Conservation (phyloP, 2,329 filamentous ascomycete genomes). For the Drechslera avenae region DNA sequence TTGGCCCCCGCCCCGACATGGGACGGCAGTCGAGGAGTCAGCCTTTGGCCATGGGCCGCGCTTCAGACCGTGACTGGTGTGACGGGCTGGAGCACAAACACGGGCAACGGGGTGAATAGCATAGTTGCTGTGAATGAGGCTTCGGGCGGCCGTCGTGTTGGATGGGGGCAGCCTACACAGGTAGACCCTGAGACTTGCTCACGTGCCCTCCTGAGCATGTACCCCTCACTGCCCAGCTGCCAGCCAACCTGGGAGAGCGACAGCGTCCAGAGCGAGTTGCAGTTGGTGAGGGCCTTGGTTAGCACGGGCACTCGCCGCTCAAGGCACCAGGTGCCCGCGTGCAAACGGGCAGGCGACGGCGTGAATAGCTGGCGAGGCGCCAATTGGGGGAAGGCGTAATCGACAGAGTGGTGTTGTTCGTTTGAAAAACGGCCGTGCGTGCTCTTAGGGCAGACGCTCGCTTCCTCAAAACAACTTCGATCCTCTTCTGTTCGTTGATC, state of each 20-base stretch:
- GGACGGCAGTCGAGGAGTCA: constrained; percentile 10
- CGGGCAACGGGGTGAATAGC: constrained; percentile 3
- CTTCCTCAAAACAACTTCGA: constrained; percentile 39
- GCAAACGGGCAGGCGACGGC: constrained; percentile 19
- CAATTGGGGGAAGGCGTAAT: constrained; percentile 30
- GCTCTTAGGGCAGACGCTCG: constrained; percentile 32
- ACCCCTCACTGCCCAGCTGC: constrained; percentile 11
- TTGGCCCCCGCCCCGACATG: constrained; percentile 31
- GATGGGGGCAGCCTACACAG: background rate
- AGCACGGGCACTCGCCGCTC: background rate
- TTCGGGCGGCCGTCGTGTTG: constrained; percentile 1
- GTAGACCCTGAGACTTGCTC: constrained; percentile 14
- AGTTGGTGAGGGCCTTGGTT: background rate
- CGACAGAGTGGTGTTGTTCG: constrained; percentile 29
- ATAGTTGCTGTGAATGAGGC: constrained; percentile 10
- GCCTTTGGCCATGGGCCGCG: constrained; percentile 27
- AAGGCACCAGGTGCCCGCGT: constrained; percentile 2
- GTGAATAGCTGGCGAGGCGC: constrained; percentile 22
- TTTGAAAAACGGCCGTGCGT: constrained; percentile 16
- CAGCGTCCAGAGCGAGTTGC: background rate
- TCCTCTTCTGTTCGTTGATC: constrained; percentile 28
- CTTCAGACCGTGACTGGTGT: constrained; percentile 34
- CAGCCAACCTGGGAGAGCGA: background rate
- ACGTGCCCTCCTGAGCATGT: constrained; percentile 15
- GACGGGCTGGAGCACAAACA: constrained; percentile 16